Base-by-base conservation (phyloP, 2,329 filamentous ascomycete genomes). In the Podosphaera fusca region DNA sequence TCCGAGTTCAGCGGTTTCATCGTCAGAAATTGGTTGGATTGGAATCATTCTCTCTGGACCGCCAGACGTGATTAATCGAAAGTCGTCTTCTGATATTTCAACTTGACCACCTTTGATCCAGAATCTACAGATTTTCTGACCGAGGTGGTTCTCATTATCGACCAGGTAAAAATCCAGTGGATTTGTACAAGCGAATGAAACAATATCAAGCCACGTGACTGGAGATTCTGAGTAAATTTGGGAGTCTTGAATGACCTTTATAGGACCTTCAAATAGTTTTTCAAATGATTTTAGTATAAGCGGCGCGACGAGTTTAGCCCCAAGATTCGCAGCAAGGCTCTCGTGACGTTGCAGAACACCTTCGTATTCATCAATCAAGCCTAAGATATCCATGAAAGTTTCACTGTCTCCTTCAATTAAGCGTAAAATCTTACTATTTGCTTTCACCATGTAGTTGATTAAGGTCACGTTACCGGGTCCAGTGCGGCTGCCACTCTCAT, bases 61-160 rank as follows among this genome's bases (percentile, higher is more conserved):
- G 34, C 87, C 87, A 45, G 85, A 89, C 57, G 81, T 80, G 62
- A 94, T 89, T 61, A 94, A 72, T 47, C 88, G 77, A 74, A 83
- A 94, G 67, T 95, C 87, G 67, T 94, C 87, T 68, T 94, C 87
- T 21, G 80, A 81, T 60, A 95, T 90, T 70, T 94, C 86, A 7
- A 94, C 83, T 53, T 85, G 79, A 61, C 82, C 77, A 59, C 88
- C 85, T 66, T 88, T 88, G 61, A 87, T 81, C 65, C 82, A 80
- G 68, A 94, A 92, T 60, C 87, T 85, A 66, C 87, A 94, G 56
- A 84, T 80, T 52, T 83, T 78, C 56, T 78, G 72, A 29, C 84
- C 84, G 61, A 85, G 82, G 50, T 79, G 75, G 60, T 78, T 76
- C 58, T 84, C 80, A 60, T 78, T 76, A 58, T 84, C 80, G 57